Conservation (phyloP, 331 rosid species). For the Arachis monticola region DNA sequence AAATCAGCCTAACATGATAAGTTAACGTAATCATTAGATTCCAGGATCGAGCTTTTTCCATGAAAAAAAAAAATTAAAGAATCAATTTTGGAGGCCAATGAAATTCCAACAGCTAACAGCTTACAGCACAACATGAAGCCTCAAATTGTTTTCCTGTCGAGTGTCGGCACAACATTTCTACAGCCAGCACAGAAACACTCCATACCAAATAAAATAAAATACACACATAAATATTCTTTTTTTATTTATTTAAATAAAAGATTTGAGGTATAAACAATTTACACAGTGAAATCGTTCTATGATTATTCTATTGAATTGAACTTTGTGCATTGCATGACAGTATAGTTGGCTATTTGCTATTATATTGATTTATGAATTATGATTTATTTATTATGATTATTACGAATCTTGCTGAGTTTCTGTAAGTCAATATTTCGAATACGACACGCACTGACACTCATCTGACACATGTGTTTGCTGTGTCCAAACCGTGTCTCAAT, state of each 20-base stretch:
- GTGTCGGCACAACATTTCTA: conserved; percentile 7
- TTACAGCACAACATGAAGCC: not conserved
- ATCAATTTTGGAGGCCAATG: not conserved
- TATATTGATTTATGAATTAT: not conserved
- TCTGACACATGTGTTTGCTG: too few relatives aligned
- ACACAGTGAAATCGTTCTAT: not conserved
- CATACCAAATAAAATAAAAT: not conserved
- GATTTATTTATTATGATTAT: too few relatives aligned
- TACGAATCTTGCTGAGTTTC: too few relatives aligned
- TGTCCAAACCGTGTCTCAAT: too few relatives aligned
- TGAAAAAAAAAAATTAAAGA: not conserved
- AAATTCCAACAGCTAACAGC: not conserved
- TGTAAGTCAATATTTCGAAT: too few relatives aligned
- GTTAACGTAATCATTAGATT: too few relatives aligned
- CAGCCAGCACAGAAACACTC: not conserved
- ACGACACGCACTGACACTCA: too few relatives aligned
- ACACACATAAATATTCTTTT: too few relatives aligned
- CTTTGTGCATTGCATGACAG: too few relatives aligned
- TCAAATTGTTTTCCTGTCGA: not conserved
- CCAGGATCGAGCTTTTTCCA: too few relatives aligned
- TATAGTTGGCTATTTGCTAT: not conserved
- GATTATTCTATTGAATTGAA: not conserved
- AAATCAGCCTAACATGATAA: too few relatives aligned
- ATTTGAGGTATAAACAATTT: not conserved
- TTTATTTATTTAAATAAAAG: too few relatives aligned